phyloP scores from a whole-genome alignment of 2,329 filamentous ascomycete genomes.

The Fusarium nurragi region DNA sequence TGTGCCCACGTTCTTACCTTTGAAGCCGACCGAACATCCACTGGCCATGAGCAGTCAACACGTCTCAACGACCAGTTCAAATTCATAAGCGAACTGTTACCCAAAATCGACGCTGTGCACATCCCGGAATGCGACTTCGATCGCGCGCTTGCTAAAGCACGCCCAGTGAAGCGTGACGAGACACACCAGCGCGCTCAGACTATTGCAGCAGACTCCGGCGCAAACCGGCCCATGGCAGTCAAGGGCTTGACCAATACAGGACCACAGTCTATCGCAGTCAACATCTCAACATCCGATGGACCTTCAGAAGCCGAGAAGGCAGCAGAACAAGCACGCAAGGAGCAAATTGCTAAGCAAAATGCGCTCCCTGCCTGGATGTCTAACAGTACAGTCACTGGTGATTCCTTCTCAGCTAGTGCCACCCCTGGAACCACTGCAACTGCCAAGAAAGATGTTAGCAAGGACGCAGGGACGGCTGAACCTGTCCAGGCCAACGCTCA shows the following conservation, averaged over 20 bases:
- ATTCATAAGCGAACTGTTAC: conserved; percentile 79
- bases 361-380: conserved; percentile 77
- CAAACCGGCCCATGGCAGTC: conserved; percentile 71
- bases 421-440: conserved; percentile 20
- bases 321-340: conserved; percentile 71
- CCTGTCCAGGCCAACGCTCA: conserved; percentile 63
- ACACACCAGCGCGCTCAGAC: conserved; percentile 72
- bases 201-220: conserved; percentile 63
- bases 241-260: conserved; percentile 73
- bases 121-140: conserved; percentile 82
- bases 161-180: conserved; percentile 72
- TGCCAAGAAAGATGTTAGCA: conserved; percentile 55
- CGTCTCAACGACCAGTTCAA: conserved; percentile 82
- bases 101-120: conserved; percentile 77
- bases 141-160: conserved; percentile 68
- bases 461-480: conserved; percentile 54
- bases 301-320: conserved; percentile 73
- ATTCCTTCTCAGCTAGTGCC: conserved; percentile 61
- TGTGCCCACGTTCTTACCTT: conserved; percentile 74
- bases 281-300: conserved; percentile 72
- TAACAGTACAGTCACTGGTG: conserved; percentile 73
- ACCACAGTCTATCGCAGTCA: conserved; percentile 74
- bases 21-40: conserved; percentile 72
- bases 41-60: conserved; percentile 77
- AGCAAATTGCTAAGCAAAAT: conserved; percentile 73